These are phyloP conservation scores for Marchantia polymorpha DNA, from an alignment of 225 moss, liverwort and hornwort species.

Conservation along the genomic window DNA sequence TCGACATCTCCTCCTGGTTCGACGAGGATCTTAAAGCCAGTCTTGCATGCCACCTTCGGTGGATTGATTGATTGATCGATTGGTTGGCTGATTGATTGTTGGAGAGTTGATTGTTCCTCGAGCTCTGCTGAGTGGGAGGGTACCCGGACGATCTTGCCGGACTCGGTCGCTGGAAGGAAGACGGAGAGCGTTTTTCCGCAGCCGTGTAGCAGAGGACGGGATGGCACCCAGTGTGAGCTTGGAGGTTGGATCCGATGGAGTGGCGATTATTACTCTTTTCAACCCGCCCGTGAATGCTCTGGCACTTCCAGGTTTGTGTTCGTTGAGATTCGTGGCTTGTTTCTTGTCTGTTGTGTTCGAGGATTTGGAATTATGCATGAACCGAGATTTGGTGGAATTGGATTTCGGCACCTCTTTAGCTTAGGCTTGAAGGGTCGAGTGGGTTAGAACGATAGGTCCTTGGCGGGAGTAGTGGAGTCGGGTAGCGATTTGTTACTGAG, in stretches of 20 bases:
- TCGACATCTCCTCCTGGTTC: background rate
- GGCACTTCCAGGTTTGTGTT: slow-evolving; percentile 57
- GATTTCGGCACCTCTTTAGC: too few relatives aligned
- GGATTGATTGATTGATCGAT: background rate
- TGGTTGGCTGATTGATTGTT: background rate
- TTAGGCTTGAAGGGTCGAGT: too few relatives aligned
- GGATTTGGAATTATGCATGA: background rate
- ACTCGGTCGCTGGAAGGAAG: background rate
- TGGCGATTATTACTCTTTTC: slow-evolving; percentile 75
- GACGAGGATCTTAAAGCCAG: background rate
- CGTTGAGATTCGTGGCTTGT: background rate
- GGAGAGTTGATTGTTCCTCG: background rate
- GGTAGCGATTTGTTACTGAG: too few relatives aligned
- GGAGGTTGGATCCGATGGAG: slow-evolving; percentile 87
- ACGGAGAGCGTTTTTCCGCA: background rate
- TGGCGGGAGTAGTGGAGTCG: background rate
- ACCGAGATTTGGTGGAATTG: background rate
- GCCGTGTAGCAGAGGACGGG: too few relatives aligned
- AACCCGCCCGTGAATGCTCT: slow-evolving; percentile 91
- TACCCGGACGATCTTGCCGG: background rate
- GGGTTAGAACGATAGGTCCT: background rate
- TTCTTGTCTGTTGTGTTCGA: background rate
- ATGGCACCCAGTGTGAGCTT: slow-evolving; percentile 53
- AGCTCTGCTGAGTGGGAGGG: background rate
- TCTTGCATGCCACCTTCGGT: background rate